Percentiles rank a stretch among this genome's conserved stretches.
Evolutionary conservation across 225 moss, liverwort and hornwort genomes (phyloP).

Genomic region (Pseudisothecium myosuroides): DNA sequence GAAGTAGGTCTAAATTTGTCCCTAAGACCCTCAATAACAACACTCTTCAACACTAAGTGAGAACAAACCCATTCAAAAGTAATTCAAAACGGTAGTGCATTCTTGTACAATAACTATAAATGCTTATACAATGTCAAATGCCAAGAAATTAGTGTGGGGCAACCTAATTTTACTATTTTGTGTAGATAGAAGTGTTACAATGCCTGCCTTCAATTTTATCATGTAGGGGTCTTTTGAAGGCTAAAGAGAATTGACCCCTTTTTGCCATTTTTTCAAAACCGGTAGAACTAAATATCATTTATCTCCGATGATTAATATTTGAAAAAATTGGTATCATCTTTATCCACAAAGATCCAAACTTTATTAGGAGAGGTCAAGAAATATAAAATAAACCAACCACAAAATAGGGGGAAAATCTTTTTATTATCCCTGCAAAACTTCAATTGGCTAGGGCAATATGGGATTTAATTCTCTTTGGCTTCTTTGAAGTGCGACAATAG

Average conservation of each 20-base stretch:
- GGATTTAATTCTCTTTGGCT: not conserved
- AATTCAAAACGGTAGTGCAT: no score
- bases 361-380: not conserved
- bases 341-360: not conserved
- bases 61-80: no score
- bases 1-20: no score
- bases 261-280: not conserved
- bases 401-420: not conserved
- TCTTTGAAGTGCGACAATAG: not conserved
- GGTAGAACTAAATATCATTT: not conserved
- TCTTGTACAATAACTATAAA: no score
- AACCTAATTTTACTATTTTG: no score
- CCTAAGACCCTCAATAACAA: no score
- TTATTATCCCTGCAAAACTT: not conserved
- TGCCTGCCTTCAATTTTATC: not conserved
- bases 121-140: no score
- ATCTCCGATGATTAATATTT: not conserved
- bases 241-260: rapidly evolving
- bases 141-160: no score
- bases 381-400: not conserved
- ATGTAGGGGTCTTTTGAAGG: not conserved
- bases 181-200: not conserved
- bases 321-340: no score
- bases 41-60: no score
- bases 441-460: no score